These are phyloP conservation scores for Begonia loranthoides DNA, from an alignment of 306 rosid species.

Conservation along the genomic window DNA sequence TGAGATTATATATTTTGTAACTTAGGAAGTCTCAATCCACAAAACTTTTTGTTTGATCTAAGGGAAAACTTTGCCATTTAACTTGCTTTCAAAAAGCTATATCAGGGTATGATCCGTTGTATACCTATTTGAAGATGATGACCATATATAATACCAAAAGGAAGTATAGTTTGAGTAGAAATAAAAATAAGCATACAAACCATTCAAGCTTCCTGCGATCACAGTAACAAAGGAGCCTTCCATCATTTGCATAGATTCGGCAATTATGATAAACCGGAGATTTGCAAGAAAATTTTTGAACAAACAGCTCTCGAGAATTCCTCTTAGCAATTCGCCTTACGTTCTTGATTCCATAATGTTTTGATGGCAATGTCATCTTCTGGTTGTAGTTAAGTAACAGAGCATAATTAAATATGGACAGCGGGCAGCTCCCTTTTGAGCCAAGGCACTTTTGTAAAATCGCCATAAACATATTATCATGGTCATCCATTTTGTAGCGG, in stretches of 20 bases:
- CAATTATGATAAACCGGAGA: constrained; percentile 95
- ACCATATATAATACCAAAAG: constrained; percentile 9
- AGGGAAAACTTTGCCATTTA: too few species aligned
- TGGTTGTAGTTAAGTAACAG: constrained; percentile 41
- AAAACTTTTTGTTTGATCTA: too few species aligned
- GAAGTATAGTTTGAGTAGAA: neutral
- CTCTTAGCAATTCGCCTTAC: constrained; percentile 39
- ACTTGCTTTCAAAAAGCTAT: too few species aligned
- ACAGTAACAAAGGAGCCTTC: constrained; percentile 89
- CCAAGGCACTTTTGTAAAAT: constrained; percentile 80
- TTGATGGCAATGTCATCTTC: constrained; percentile 32
- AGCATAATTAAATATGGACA: constrained; percentile 63
- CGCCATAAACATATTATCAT: constrained; percentile 35
- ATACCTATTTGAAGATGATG: constrained; percentile 10
- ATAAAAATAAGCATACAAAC: constrained; percentile 36
- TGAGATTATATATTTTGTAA: too few species aligned
- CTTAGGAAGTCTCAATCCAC: too few species aligned
- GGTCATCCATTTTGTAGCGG: constrained; percentile 29
- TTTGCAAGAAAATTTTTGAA: constrained; percentile 85
- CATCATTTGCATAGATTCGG: constrained; percentile 89
- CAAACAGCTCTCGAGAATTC: constrained; percentile 79
- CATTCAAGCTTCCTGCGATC: constrained; percentile 89
- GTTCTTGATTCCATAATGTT: constrained; percentile 30
- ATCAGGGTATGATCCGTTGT: too few species aligned
- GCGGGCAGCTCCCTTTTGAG: constrained; percentile 64